These are phyloP conservation scores for Arachis monticola DNA, from an alignment of 331 rosid genomes.

Conservation along the genomic window DNA sequence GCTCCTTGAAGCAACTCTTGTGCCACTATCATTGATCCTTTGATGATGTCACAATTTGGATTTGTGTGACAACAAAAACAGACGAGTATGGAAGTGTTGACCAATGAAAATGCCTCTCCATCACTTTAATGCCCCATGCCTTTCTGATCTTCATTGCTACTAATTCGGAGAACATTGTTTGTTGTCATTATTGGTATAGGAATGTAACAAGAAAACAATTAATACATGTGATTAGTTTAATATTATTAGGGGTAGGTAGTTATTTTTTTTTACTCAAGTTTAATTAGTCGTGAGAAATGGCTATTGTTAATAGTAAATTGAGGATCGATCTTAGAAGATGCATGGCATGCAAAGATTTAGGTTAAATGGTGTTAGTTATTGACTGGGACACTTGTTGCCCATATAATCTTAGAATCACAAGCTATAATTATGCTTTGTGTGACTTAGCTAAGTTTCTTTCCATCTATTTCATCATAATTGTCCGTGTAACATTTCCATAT, in stretches of 20 bases:
- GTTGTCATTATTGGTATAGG: background rate
- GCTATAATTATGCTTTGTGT: background rate
- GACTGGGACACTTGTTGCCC: conserved; percentile 15
- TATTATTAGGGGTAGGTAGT: background rate
- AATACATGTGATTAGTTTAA: background rate
- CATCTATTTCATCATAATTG: no score
- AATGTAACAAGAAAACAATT: background rate
- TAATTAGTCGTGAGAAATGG: background rate
- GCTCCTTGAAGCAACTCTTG: conserved; percentile 8
- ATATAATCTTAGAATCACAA: background rate
- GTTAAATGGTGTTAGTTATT: conserved; percentile 30
- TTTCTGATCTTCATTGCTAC: background rate
- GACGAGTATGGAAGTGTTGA: conserved; percentile 20
- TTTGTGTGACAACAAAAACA: conserved; percentile 9
- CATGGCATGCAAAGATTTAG: conserved; percentile 35
- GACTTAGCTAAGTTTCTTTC: background rate
- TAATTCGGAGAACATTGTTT: background rate
- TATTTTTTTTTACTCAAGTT: background rate
- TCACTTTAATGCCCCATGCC: conserved; percentile 19
- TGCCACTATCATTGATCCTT: background rate
- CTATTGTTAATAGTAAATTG: conserved; percentile 6
- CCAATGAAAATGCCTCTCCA: background rate
- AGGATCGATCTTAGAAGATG: conserved; percentile 9
- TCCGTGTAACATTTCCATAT: no score
- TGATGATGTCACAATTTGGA: conserved; percentile 10